Percentiles rank a stretch among this genome's conserved stretches.
phyloP scores from a whole-genome alignment of 1,139 yeast genomes.

The Hansenula lynferdii region DNA sequence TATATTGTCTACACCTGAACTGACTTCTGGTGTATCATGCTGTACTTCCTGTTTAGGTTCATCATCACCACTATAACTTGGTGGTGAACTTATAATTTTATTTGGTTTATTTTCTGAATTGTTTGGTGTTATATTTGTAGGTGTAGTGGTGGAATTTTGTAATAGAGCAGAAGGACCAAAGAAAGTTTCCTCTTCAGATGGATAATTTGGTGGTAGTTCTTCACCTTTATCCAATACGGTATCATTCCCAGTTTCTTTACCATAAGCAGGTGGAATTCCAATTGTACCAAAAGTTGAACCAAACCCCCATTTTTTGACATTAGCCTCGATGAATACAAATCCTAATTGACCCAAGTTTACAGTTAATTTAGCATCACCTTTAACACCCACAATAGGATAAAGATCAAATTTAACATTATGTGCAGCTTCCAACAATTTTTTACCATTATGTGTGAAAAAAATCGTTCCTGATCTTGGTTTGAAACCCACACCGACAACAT shows the following conservation, averaged over 20 bases:
- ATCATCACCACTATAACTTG: slow-evolving; percentile 17
- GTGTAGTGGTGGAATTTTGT: neutral
- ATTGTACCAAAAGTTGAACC: slow-evolving; percentile 70
- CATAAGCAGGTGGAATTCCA: slow-evolving; percentile 74
- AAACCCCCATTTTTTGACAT: slow-evolving; percentile 88
- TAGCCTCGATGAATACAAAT: slow-evolving; percentile 86
- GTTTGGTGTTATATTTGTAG: slow-evolving; percentile 1
- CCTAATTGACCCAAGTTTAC: slow-evolving; percentile 84
- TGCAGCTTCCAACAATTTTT: slow-evolving; percentile 73
- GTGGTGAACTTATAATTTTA: slow-evolving; percentile 15
- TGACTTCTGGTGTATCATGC: neutral
- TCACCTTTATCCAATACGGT: slow-evolving; percentile 67
- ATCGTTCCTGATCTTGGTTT: slow-evolving; percentile 68
- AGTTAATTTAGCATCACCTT: slow-evolving; percentile 56
- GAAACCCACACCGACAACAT: slow-evolving; percentile 82
- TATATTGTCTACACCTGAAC: slow-evolving; percentile 4
- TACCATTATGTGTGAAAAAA: slow-evolving; percentile 81
- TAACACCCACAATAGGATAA: slow-evolving; percentile 77
- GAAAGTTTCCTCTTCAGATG: slow-evolving; percentile 58
- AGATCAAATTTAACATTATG: slow-evolving; percentile 75
- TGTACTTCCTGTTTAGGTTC: slow-evolving; percentile 15
- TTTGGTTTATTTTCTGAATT: slow-evolving; percentile 4
- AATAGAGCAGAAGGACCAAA: slow-evolving; percentile 41
- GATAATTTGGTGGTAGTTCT: slow-evolving; percentile 65
- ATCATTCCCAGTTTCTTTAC: slow-evolving; percentile 46